Conservation (phyloP, 1,284 basidiomycete genomes). For the Hypsizygus ulmarius region DNA sequence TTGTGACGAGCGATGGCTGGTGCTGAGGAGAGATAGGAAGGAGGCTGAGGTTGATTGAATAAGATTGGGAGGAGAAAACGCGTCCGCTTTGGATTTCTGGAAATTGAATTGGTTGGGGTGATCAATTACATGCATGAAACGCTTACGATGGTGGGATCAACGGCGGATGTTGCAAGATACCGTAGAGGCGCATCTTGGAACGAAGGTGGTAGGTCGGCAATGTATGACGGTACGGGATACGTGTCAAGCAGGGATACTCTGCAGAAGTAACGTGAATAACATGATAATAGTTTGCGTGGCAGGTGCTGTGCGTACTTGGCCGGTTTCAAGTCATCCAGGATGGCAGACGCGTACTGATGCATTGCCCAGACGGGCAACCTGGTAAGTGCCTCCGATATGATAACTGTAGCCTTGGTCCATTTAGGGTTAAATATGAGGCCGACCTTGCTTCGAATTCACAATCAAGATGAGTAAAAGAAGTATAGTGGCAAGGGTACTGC, state of each 20-base stretch:
- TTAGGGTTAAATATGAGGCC: slow-evolving; percentile 49
- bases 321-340: slow-evolving; percentile 47
- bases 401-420: slow-evolving; percentile 44
- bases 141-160: slow-evolving; percentile 26
- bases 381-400: slow-evolving; percentile 53
- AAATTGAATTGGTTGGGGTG: not conserved
- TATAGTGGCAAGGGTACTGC: slow-evolving; percentile 9
- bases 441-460: slow-evolving; percentile 34
- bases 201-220: slow-evolving; percentile 36
- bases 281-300: not conserved
- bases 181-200: slow-evolving; percentile 50
- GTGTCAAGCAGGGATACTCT: slow-evolving; percentile 54
- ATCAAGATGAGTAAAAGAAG: not conserved
- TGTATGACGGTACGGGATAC: slow-evolving; percentile 52
- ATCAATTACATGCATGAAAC: not conserved
- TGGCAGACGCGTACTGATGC: slow-evolving; percentile 43
- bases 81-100: slow-evolving; percentile 27
- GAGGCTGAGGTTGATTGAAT: slow-evolving; percentile 56
- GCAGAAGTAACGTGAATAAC: not conserved
- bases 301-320: slow-evolving; percentile 35
- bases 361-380: slow-evolving; percentile 52
- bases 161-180: slow-evolving; percentile 44
- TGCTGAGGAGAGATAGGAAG: slow-evolving; percentile 39
- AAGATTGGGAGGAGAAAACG: slow-evolving; percentile 58
- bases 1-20: slow-evolving; percentile 11